Percentiles rank a stretch among this genome's conserved stretches.
phyloP scores from a whole-genome alignment of 768 basidiomycete genomes.

The Albatrellus ellisii region DNA sequence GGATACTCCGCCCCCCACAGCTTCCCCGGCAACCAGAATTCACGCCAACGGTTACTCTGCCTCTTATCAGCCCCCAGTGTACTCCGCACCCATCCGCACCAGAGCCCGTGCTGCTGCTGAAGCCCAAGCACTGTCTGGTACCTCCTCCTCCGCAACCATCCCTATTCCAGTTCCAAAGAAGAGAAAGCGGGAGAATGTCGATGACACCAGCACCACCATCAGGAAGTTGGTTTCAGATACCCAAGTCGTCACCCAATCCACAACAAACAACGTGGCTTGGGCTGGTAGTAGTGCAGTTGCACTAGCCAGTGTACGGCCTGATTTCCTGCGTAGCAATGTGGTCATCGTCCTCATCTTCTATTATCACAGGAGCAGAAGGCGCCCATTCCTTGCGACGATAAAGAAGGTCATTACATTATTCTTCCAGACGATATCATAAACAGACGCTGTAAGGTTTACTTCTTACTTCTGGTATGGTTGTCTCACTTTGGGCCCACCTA shows the following conservation, averaged over 20 bases:
- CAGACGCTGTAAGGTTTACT: conserved; percentile 53
- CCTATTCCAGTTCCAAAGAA: conserved; percentile 71
- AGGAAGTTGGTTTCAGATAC: conserved; percentile 46
- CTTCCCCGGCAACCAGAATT: conserved; percentile 56
- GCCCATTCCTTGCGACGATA: conserved; percentile 78
- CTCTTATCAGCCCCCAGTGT: conserved; percentile 68
- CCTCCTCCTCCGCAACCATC: conserved; percentile 39
- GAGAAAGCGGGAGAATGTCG: conserved; percentile 66
- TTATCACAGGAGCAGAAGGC: conserved; percentile 46
- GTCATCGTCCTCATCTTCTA: conserved; percentile 18
- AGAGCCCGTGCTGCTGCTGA: conserved; percentile 80
- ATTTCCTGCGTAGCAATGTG: conserved; percentile 16
- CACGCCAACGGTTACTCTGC: conserved; percentile 61
- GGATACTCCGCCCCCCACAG: conserved; percentile 78
- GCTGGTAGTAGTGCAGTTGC: conserved; percentile 50
- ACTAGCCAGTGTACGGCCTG: conserved; percentile 50
- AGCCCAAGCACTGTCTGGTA: conserved; percentile 62
- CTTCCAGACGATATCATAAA: conserved; percentile 82
- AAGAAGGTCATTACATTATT: conserved; percentile 98
- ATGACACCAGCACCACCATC: conserved; percentile 55
- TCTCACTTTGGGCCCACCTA: conserved; percentile 20
- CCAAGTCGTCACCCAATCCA: conserved; percentile 29
- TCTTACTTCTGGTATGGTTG: not conserved
- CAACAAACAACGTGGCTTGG: conserved; percentile 49
- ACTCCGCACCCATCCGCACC: conserved; percentile 67